phyloP scores from a whole-genome alignment of 495 filamentous ascomycete genomes.

The Penicillium verhagenii region DNA sequence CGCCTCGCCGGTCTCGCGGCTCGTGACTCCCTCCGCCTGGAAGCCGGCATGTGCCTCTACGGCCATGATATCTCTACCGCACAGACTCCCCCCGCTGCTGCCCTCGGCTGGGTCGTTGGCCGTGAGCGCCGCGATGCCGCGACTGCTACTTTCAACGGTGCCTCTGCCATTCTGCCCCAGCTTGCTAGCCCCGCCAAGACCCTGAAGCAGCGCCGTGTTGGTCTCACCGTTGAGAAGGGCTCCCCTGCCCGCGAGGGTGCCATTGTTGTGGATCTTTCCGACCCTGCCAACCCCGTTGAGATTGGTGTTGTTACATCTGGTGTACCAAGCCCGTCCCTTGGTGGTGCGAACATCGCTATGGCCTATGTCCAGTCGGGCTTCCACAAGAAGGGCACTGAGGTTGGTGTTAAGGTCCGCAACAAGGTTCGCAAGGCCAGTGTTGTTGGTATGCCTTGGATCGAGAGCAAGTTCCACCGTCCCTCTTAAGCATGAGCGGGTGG shows the following conservation, averaged over 20 bases:
- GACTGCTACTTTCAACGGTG: constrained; percentile 69
- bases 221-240: constrained; percentile 75
- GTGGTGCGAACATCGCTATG: constrained; percentile 91
- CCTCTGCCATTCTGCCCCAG: constrained; percentile 67
- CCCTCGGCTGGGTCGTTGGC: constrained; percentile 80
- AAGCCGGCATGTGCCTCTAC: constrained; percentile 97
- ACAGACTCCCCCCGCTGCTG: constrained; percentile 84
- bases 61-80: constrained; percentile 92
- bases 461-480: constrained; percentile 67
- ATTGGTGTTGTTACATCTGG: constrained; percentile 82
- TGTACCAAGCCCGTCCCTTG: constrained; percentile 80
- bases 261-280: constrained; percentile 63
- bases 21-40: constrained; percentile 85
- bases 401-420: constrained; percentile 77
- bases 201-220: constrained; percentile 73
- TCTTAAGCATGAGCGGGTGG: constrained; percentile 8
- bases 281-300: constrained; percentile 45
- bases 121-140: constrained; percentile 63
- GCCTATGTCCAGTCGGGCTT: constrained; percentile 80
- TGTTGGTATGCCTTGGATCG: constrained; percentile 91
- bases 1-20: constrained; percentile 86
- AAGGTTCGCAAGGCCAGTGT: constrained; percentile 77
- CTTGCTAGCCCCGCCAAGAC: constrained; percentile 62
- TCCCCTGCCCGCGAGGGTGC: constrained; percentile 90
- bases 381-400: constrained; percentile 84